Evolutionary conservation across 129 eudicot species (phyloP), one percentile per base, ranked within the genome.

Genomic region (Flaveria robusta): DNA sequence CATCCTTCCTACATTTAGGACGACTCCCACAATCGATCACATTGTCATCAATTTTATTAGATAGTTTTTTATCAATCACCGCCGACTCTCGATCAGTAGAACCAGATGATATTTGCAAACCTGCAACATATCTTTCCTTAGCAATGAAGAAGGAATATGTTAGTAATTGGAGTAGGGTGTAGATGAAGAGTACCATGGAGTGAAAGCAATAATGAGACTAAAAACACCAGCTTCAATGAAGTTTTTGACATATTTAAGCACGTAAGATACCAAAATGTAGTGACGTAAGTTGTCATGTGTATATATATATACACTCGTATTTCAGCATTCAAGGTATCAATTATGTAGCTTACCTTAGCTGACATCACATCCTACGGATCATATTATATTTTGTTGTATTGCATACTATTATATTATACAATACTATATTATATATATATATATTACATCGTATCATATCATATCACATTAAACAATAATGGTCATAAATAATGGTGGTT

Each of bases 21-120:
- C 5, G n/a, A 3, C 6, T 7, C 37, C 66, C 39, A 24, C 66
- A 59, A 9, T 3, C 39, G 16, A 24, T 23, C 7, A 0, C 14
- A 24, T 3, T 59, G 31, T 13, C n/a, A 5, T 34, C 66, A 24
- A 0, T 59, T 23, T 12, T 59, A n/a, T 24, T 12, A 12, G n/a
- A 3, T 23, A 24, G 66, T 59, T 34, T 59, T 59, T 59, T n/a
- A 3, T 59, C 4, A 15, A 3, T 20, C 63, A 55, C 27, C 3
- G 0, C 3, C 66, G 12, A 3, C 66, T 7, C 39, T 23, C 13
- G n/a, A 16, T 24, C 16, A 59, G 66, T 24, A 12, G 19, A 27
- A 59, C 66, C 66, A 10, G 26, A 24, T 59, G 66, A 23, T 59
- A 59, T 24, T 24, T 59, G 37, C 66, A 59, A 24, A 59, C 66